A percentile compares a stretch with the other conserved stretches of the same genome.
Evolutionary conservation across 2,329 filamentous ascomycete species (phyloP).

Genomic region (Acarospora socialis): DNA sequence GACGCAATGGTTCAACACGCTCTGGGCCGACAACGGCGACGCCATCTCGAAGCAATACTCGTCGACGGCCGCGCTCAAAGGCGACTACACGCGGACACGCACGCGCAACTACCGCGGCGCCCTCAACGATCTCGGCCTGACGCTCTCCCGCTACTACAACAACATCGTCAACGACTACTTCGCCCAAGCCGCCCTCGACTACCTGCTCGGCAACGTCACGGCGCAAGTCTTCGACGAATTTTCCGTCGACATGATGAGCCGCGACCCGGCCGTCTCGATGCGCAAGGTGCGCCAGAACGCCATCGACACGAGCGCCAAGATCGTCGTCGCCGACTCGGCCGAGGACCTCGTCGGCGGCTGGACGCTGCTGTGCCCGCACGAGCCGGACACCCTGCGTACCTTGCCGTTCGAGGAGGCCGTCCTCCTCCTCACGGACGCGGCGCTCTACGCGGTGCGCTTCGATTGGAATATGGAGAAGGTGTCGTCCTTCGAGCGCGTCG

Average conservation of each 20-base stretch:
- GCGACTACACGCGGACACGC: constrained; percentile 83
- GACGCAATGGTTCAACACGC: constrained; percentile 84
- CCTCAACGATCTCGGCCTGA: constrained; percentile 79
- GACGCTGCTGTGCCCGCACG: constrained; percentile 67
- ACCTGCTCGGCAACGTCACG: constrained; percentile 76
- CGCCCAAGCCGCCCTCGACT: constrained; percentile 88
- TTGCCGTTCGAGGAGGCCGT: constrained; percentile 79
- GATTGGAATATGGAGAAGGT: constrained; percentile 96
- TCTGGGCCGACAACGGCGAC: constrained; percentile 97
- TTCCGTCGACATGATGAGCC: constrained; percentile 80
- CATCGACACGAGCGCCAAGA: constrained; percentile 74
- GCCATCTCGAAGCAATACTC: constrained; percentile 92
- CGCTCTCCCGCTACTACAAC: constrained; percentile 58
- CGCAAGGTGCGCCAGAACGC: constrained; percentile 72
- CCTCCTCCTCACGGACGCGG: constrained; percentile 69
- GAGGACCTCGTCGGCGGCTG: constrained; percentile 84
- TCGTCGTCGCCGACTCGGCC: constrained; percentile 67
- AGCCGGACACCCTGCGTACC: constrained; percentile 53
- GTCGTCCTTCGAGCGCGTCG: constrained; percentile 75
- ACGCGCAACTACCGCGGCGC: constrained; percentile 87
- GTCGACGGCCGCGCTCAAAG: constrained; percentile 88
- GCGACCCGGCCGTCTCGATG: constrained; percentile 81
- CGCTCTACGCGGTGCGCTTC: constrained; percentile 78
- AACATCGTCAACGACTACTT: constrained; percentile 98
- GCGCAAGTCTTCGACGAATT: constrained; percentile 85